Evolutionary conservation across 352 stramenopile genomes (phyloP), one percentile per base, ranked within the genome.

Genomic region (Phytophthora pluvialis): DNA sequence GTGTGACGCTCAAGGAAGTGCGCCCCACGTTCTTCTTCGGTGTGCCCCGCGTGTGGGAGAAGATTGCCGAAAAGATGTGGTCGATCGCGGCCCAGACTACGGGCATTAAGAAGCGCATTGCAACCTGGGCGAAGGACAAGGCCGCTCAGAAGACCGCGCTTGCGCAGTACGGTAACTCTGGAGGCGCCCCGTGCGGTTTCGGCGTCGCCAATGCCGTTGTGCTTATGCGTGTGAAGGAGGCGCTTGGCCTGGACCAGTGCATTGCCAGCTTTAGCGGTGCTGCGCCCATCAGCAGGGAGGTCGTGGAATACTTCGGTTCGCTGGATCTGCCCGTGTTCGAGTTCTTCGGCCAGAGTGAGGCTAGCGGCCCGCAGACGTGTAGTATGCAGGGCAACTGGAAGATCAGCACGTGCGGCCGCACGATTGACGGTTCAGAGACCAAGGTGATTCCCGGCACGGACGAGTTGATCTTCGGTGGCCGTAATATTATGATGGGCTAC

Each of bases 251-350:
- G 52, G 91, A 98, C 74, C 84, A 96, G 64, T 96, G 89, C 63
- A 75, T 80, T 47, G 76, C 77, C 12, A 80, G 57, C 55, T 94
- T 91, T 50, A 90, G 72, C 50, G 89, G 84, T 40, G 96, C 95
- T 7, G 96, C 96, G 26, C 95, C 95, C 3, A 98, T 99, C 59
- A 90, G 89, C 54, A 70, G 81, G n/a, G 93, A 98, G 60, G 90
- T 98, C 12, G 73, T 98, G 11, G 82, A 97, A 32, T 99, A 98
- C 77, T 98, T 99, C 67, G 89, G 84, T 51, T 98, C 93, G 18
- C 70, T 99, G 25, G 95, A 98, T 64, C 78, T 99, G 42, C 93
- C 92, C 9, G 87, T 99, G 42, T 96, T 91, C 64, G 96, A 99
- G 76, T 84, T 98, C 64, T 95, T 95, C 42, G 96, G 97, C 5